Evolutionary conservation across 208 protist genomes (phyloP), one percentile per base, ranked within the genome.

Genomic region (Trypanosoma scelopori): DNA sequence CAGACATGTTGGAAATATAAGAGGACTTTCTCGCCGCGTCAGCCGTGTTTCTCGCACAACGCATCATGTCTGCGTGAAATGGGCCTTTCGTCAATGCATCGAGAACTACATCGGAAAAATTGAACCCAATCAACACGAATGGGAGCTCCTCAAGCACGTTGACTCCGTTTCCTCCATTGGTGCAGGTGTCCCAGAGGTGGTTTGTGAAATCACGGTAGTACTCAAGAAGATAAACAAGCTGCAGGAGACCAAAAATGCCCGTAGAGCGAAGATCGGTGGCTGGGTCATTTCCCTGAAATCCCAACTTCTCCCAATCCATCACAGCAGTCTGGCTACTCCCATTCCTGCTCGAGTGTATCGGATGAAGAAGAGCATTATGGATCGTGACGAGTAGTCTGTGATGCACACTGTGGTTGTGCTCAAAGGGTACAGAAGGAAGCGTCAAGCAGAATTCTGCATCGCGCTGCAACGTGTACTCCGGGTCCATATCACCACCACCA

Each of bases 231-330:
- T 87, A 94, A 11, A 92, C 65, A 25, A 82, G 20, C 63, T 87
- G 78, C 6, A 94, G 59, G n/a, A 92, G 73, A 18, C 83, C 85
- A 16, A 90, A 64, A 20, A 94, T 42, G 37, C 89, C 89, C 7
- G 84, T 89, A 20, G 76, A 81, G 22, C 89, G 89, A 30, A 92
- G 71, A 49, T 94, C 89, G 9, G 89, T 94, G 5, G 83, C 82
- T 13, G 89, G 89, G 59, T 94, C 81, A 43, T 49, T 62, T 22
- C 89, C 89, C 53, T 94, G 89, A 60, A 94, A 94, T 3, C 89
- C 89, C 15, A 94, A 70, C 1, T 39, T 50, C 60, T 94, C 84
- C 85, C 89, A 94, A 37, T 61, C 48, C 2, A 84, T 63, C 1
- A 50, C 43, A 46, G 49, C 28, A n/a, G 53, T 69, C 9, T 23